Conservation (phyloP, 1,139 yeast genomes). For the Yarrowia galli region DNA sequence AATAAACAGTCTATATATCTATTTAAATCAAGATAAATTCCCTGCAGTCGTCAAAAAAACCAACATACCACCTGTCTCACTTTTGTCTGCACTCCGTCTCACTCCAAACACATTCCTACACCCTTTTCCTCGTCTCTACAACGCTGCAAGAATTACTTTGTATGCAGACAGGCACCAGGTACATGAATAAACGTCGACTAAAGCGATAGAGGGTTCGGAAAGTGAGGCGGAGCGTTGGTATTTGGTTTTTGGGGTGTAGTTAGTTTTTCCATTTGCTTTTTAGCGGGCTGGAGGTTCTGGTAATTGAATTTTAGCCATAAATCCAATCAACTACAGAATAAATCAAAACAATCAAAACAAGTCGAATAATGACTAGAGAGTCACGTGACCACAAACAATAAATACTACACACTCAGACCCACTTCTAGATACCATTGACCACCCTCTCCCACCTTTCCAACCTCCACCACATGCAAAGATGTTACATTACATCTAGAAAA, state of each 20-base stretch:
- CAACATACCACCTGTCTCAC: too few species aligned
- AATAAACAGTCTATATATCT: too few species aligned
- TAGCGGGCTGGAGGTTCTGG: neutral
- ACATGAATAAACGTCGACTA: neutral
- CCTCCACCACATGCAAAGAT: slow-evolving; percentile 2
- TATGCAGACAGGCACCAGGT: slow-evolving; percentile 1
- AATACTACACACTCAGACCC: too few species aligned
- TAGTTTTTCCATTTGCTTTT: neutral
- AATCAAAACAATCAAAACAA: too few species aligned
- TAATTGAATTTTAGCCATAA: too few species aligned
- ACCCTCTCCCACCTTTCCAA: neutral
- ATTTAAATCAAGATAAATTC: too few species aligned
- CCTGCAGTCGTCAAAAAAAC: too few species aligned
- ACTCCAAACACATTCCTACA: neutral
- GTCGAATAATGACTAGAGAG: too few species aligned
- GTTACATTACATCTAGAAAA: neutral
- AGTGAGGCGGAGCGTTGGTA: neutral
- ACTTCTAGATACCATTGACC: too few species aligned
- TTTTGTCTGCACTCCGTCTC: neutral
- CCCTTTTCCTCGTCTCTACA: neutral
- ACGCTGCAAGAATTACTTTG: neutral
- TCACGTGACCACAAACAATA: too few species aligned
- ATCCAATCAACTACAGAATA: too few species aligned
- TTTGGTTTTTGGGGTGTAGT: neutral
- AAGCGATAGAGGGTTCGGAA: neutral